Evolutionary conservation across 2,329 filamentous ascomycete species (phyloP).

Genomic region (Fusarium compactum): DNA sequence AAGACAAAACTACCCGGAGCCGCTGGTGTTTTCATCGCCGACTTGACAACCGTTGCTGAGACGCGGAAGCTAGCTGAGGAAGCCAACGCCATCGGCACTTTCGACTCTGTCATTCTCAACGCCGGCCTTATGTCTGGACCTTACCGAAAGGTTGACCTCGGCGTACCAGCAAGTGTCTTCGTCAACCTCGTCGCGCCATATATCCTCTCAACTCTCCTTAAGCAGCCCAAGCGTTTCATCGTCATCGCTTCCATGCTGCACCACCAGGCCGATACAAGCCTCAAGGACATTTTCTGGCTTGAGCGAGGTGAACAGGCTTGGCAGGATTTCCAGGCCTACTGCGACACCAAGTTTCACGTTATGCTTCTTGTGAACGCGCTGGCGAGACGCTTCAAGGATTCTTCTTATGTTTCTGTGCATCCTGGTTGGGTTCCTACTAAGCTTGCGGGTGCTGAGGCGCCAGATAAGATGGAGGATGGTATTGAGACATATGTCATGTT

Average conservation of each 20-base stretch:
- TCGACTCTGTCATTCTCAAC: conserved; percentile 40
- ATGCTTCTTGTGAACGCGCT: conserved; percentile 40
- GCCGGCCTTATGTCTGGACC: conserved; percentile 36
- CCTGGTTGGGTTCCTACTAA: conserved; percentile 44
- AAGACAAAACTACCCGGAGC: conserved; percentile 31
- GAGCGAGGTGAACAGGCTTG: conserved; percentile 30
- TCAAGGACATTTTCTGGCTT: conserved; percentile 40
- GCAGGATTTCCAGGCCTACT: conserved; percentile 39
- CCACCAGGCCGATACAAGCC: conserved; percentile 23
- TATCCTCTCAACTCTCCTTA: conserved; percentile 38
- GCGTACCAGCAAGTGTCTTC: conserved; percentile 35
- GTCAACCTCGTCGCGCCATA: conserved; percentile 43
- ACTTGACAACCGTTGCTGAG: conserved; percentile 37
- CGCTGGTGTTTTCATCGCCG: conserved; percentile 34
- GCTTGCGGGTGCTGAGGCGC: conserved; percentile 21
- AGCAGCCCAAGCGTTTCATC: conserved; percentile 34
- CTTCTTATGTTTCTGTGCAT: conserved; percentile 36
- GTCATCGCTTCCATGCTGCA: conserved; percentile 39
- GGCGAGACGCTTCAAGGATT: conserved; percentile 31
- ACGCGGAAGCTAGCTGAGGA: conserved; percentile 40
- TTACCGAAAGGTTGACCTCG: conserved; percentile 35
- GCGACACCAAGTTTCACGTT: conserved; percentile 40
- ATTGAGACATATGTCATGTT: conserved; percentile 40
- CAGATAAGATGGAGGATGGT: conserved; percentile 39
- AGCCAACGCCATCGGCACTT: conserved; percentile 38